Conservation (phyloP, 192 early-diverging fungal genomes). For the Cetraspora pellucida region DNA sequence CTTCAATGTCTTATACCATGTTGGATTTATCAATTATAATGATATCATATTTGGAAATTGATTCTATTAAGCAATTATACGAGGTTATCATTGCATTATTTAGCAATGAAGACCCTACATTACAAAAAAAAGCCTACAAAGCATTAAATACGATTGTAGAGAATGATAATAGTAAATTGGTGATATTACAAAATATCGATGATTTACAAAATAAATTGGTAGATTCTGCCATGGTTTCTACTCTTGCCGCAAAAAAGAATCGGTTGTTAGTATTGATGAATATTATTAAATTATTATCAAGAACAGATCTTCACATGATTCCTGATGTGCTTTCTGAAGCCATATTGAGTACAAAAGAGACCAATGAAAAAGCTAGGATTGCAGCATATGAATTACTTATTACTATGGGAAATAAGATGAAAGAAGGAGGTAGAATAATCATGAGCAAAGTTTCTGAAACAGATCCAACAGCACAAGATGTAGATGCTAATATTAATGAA, state of each 20-base stretch:
- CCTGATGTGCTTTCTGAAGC: slow-evolving; percentile 88
- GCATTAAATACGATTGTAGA: slow-evolving; percentile 64
- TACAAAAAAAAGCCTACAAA: slow-evolving; percentile 98
- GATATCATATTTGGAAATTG: slow-evolving; percentile 72
- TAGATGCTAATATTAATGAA: slow-evolving; percentile 67
- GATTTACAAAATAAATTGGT: slow-evolving; percentile 69
- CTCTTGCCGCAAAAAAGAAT: slow-evolving; percentile 77
- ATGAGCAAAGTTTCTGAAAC: slow-evolving; percentile 42
- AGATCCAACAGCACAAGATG: slow-evolving; percentile 37
- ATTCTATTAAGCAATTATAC: slow-evolving; percentile 64
- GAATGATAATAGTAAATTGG: slow-evolving; percentile 49
- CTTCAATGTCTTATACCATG: slow-evolving; percentile 83
- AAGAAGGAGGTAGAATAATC: slow-evolving; percentile 59
- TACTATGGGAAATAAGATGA: slow-evolving; percentile 91
- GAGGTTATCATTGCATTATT: slow-evolving; percentile 57
- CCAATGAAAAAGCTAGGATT: slow-evolving; percentile 82
- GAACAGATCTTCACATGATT: slow-evolving; percentile 79
- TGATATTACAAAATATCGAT: slow-evolving; percentile 54
- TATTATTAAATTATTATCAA: slow-evolving; percentile 65
- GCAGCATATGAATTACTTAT: slow-evolving; percentile 85
- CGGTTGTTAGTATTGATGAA: slow-evolving; percentile 71
- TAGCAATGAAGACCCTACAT: slow-evolving; percentile 64
- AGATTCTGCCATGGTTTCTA: slow-evolving; percentile 66
- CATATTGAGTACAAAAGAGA: slow-evolving; percentile 92
- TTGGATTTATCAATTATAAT: slow-evolving; percentile 80